Evolutionary conservation across 352 stramenopile genomes (phyloP), one percentile per base, ranked within the genome.

Genomic region (Discostella stelligera): DNA sequence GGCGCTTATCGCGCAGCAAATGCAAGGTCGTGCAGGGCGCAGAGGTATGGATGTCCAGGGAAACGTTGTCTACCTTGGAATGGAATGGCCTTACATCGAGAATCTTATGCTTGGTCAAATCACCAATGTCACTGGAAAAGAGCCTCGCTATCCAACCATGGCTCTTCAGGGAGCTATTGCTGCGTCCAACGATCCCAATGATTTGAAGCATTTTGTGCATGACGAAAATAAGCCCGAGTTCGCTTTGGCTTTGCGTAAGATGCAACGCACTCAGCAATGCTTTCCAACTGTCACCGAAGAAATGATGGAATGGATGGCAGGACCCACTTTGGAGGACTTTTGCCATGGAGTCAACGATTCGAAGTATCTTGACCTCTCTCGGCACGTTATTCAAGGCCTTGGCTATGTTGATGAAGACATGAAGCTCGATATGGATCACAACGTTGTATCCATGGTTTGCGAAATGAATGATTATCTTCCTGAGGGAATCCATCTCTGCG

Each of bases 1-100:
- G 0, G 97, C 96, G 61, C 87, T 99, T 9, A 98, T 99, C 93
- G 96, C 98, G 14, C 96, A 99, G 86, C 97, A 99, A 87, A 99
- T 99, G 96, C 95, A 97, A 87, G 97, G 97, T 83, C 95, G 97
- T 85, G 96, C 97, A 32, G 97, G 97, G 74, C 95, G 97, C 79
- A 95, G 97, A 93, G 97, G 97, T 79, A 93, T 99, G 64, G 97
- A 99, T 84, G 93, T 96, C 32, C 96, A 98, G 85, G 96, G 96
- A 80, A 98, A 98, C 85, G 90, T 98, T 52, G 89, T 98, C 52
- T 98, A 98, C 79, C 93, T 96, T 32, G 96, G 96, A 66, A 92
- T 98, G 69, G 93, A 95, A 54, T 98, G 95, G 94, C 88, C 91
- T 27, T 95, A 96, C 71, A 98, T 98, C 78, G 95, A 98, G 73